Conservation (phyloP, 1,284 basidiomycete species). For the Malassezia psittaci region DNA sequence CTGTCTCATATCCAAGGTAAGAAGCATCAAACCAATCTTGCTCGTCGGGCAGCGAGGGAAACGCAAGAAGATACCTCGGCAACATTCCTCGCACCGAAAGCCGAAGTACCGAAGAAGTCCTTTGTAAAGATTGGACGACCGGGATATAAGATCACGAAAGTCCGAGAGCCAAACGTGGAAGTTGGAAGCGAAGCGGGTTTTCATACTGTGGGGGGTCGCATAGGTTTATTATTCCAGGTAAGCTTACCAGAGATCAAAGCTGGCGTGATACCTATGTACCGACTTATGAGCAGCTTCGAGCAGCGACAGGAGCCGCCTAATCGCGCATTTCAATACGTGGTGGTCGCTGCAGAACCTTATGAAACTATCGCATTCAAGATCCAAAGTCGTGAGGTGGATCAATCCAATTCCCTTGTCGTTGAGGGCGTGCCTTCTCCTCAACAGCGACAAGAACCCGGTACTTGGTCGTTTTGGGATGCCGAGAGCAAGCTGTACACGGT, state of each 20-base stretch:
- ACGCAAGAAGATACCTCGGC: conserved; percentile 62
- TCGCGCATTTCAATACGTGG: conserved; percentile 90
- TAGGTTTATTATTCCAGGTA: conserved; percentile 90
- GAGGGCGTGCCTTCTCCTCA: conserved; percentile 22
- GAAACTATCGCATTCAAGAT: conserved; percentile 98
- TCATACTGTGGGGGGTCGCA: conserved; percentile 44
- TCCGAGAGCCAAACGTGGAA: conserved; percentile 55
- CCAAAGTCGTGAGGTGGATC: conserved; percentile 90
- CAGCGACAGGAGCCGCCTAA: conserved; percentile 90
- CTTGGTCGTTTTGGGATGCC: conserved; percentile 41
- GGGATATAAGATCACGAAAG: conserved; percentile 83
- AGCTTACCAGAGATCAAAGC: conserved; percentile 79
- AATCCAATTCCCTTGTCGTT: conserved; percentile 25
- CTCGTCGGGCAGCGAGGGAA: conserved; percentile 85
- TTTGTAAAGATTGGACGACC: conserved; percentile 96
- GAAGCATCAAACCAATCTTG: conserved; percentile 97
- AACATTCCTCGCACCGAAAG: conserved; percentile 53
- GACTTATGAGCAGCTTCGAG: conserved; percentile 98
- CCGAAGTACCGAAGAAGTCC: conserved; percentile 32
- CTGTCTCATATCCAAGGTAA: conserved; percentile 98
- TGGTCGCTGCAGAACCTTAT: conserved; percentile 96
- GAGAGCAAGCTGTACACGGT: conserved; percentile 38
- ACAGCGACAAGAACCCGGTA: conserved; percentile 30
- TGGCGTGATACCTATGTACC: conserved; percentile 69
- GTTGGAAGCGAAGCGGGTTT: conserved; percentile 4